These are phyloP conservation scores for Tanozyma kutaoensis DNA, from an alignment of 805 yeast genomes.

Conservation along the genomic window DNA sequence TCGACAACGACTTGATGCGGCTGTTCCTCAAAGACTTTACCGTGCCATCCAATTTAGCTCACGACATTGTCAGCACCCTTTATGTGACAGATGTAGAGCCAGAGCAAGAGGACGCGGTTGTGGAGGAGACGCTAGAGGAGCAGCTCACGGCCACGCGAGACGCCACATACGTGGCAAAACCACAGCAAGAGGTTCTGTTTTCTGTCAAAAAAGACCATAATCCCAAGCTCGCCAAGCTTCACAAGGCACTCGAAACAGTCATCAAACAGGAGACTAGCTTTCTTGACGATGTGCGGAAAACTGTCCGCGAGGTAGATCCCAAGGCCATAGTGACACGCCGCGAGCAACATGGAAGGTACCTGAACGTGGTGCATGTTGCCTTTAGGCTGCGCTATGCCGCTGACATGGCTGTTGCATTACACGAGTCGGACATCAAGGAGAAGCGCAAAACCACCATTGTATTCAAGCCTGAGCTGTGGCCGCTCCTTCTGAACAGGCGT, in stretches of 20 bases:
- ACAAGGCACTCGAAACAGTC: slow-evolving; percentile 15
- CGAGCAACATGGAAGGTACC: slow-evolving; percentile 15
- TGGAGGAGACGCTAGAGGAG: slow-evolving; percentile 10
- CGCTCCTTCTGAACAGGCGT: slow-evolving; percentile 41
- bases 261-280: slow-evolving; percentile 11
- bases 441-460: slow-evolving; percentile 29
- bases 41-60: too few species aligned
- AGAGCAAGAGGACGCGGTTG: slow-evolving; percentile 8
- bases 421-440: slow-evolving; percentile 11
- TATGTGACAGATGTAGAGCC: slow-evolving; percentile 6
- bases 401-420: slow-evolving; percentile 6
- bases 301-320: slow-evolving; percentile 13
- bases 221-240: slow-evolving; percentile 16
- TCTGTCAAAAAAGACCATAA: slow-evolving; percentile 23
- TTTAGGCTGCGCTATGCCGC: slow-evolving; percentile 22
- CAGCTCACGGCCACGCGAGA: too few species aligned
- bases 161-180: too few species aligned
- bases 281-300: slow-evolving; percentile 8
- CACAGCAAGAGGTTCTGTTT: slow-evolving; percentile 5
- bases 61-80: too few species aligned
- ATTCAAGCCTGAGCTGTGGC: slow-evolving; percentile 32
- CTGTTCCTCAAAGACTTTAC: too few species aligned
- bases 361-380: slow-evolving; percentile 34
- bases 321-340: slow-evolving; percentile 14
- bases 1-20: slow-evolving; percentile 5